Conservation (phyloP, 163 green algal genomes). For the Chlorella variabilis region DNA sequence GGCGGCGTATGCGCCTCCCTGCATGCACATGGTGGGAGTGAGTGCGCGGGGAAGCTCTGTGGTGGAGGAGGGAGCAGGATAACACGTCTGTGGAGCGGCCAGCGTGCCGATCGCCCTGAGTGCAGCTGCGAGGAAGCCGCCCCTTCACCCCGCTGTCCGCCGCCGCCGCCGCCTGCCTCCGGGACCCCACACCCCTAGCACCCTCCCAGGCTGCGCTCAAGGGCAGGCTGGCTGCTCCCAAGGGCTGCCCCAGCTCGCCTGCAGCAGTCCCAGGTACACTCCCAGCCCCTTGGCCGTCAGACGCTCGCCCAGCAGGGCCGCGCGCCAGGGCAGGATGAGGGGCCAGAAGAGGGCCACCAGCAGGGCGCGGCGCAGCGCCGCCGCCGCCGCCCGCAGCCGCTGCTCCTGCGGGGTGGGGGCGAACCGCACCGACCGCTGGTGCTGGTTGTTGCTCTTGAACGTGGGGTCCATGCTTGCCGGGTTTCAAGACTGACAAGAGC, state of each 20-base stretch:
- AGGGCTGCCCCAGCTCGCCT: neutral
- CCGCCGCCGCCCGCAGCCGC: neutral
- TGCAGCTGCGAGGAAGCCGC: no score
- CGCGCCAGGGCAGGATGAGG: neutral
- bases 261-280: slow-evolving; percentile 1
- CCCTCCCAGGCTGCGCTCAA: neutral
- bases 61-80: no score
- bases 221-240: no score
- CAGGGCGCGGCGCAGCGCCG: neutral
- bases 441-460: no score
- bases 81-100: no score
- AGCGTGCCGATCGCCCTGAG: no score
- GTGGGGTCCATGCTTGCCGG: no score
- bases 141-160: no score
- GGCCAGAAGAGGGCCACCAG: slow-evolving; percentile 14
- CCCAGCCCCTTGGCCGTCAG: neutral
- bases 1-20: neutral
- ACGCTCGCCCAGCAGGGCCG: neutral
- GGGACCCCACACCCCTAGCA: neutral
- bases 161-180: no score
- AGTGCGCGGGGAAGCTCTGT: no score
- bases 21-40: neutral
- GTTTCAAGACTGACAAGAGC: no score
- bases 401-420: neutral
- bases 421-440: neutral